Conservation (phyloP, 345 rosid genomes). For the Cochlearia excelsa region DNA sequence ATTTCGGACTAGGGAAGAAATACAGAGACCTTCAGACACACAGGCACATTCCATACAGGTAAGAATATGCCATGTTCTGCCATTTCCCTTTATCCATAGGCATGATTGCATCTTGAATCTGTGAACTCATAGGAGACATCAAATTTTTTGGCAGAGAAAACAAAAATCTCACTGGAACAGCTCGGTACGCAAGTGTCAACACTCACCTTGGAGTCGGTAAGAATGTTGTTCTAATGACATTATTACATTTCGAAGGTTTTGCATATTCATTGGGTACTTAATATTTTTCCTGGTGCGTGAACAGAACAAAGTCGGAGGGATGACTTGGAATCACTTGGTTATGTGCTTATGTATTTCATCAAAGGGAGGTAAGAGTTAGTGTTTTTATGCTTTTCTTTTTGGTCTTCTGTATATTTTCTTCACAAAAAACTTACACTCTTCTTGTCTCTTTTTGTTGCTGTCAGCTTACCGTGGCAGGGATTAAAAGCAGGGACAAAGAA, state of each 20-base stretch:
- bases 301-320: slow-evolving; percentile 87
- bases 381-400: slow-evolving; percentile 1
- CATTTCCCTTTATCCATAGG: not conserved
- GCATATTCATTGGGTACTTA: not conserved
- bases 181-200: slow-evolving; percentile 83
- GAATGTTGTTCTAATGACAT: not conserved
- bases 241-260: not conserved
- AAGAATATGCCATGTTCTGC: not conserved
- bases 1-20: slow-evolving; percentile 76
- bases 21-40: slow-evolving; percentile 84
- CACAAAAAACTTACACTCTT: not conserved
- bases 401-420: slow-evolving; percentile 7
- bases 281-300: slow-evolving; percentile 16
- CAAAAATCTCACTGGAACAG: slow-evolving; percentile 80
- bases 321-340: slow-evolving; percentile 81
- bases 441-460: slow-evolving; percentile 9
- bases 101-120: not conserved
- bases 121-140: not conserved
- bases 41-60: slow-evolving; percentile 78
- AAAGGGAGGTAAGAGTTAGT: slow-evolving; percentile 58
- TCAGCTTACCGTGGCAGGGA: slow-evolving; percentile 85
- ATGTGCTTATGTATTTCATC: slow-evolving; percentile 74
- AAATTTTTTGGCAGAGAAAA: slow-evolving; percentile 51
- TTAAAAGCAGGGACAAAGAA: slow-evolving; percentile 78
- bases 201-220: slow-evolving; percentile 81